Base-by-base conservation (phyloP, 331 rosid species). In the Saraca asoca region DNA sequence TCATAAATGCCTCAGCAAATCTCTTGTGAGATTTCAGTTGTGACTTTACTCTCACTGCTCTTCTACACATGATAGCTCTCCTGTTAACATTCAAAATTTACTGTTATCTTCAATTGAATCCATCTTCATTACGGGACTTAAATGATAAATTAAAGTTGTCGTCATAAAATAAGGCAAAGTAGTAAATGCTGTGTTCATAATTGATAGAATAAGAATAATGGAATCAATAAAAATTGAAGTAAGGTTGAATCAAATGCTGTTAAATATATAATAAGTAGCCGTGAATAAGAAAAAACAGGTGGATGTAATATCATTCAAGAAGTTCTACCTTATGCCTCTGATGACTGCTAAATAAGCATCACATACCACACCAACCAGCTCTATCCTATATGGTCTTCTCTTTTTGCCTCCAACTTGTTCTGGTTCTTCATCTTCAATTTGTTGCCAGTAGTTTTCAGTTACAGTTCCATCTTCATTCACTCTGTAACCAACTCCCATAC, bases 311-410 rank as follows among this genome's bases (percentile, higher is more conserved):
- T 24, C 31, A 24, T 65, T 51, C 52, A 54, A 11, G 46, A 45
- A 18, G 67, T 75, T 37, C 7, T 42, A 90, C 97, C 97, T 90
- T 80, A 83, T 90, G 86, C 96, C 97, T 82, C 97, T 75, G 52
- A 85, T 73, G 62, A 88, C 96, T 35, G 97, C 96, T 51, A 90
- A 85, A 70, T 90, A 90, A 63, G 96, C 98, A 78, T 89, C 96
- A 55, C 97, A 92, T 6, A 92, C 88, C 67, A 89, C 93, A 71
- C 98, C 98, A 72, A 92, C 93, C 14, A 92, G 85, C 79, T 92
- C 96, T 76, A 92, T 84, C 78, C 98, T 80, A 78, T 92, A 92
- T 34, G 98, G 95, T 82, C 82, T 92, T 76, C 96, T 89, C 79
- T 50, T 88, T 71, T 81, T 90, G 41, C 87, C 97, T 35, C 61